These are phyloP conservation scores for Prunus dulcis DNA, from an alignment of 306 rosid genomes.

Conservation along the genomic window DNA sequence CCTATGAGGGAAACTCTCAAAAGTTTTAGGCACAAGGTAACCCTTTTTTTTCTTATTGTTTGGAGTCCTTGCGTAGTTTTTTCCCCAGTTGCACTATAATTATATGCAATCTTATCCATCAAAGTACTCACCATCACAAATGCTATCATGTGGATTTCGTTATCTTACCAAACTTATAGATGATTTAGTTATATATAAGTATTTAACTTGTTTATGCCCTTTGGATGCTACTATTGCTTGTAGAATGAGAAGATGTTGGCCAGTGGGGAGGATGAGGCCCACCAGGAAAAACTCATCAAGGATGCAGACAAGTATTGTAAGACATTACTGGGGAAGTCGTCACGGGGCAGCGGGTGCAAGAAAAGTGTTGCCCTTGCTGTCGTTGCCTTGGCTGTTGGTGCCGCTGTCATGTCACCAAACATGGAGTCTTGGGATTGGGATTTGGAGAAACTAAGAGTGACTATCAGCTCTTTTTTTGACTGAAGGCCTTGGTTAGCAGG, in stretches of 20 bases:
- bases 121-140: not conserved
- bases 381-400: conserved; percentile 61
- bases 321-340: conserved; percentile 48
- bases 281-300: conserved; percentile 48
- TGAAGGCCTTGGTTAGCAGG: conserved; percentile 8
- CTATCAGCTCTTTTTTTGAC: conserved; percentile 41
- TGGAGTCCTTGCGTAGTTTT: not conserved
- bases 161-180: not conserved
- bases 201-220: conserved; percentile 17
- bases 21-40: conserved; percentile 70
- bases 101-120: not conserved
- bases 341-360: conserved; percentile 59
- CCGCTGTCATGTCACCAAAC: conserved; percentile 53
- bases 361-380: conserved; percentile 49
- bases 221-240: conserved; percentile 25
- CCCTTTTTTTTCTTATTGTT: not conserved
- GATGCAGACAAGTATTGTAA: conserved; percentile 75
- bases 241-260: conserved; percentile 76
- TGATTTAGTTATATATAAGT: conserved; percentile 15
- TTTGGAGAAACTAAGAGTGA: conserved; percentile 52
- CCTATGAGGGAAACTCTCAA: conserved; percentile 58
- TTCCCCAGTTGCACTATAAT: not conserved
- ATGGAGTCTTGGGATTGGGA: conserved; percentile 44
- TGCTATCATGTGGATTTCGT: not conserved
- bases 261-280: conserved; percentile 40